Evolutionary conservation across 2,329 filamentous ascomycete species (phyloP).

Genomic region (Sclerotinia trifoliorum): DNA sequence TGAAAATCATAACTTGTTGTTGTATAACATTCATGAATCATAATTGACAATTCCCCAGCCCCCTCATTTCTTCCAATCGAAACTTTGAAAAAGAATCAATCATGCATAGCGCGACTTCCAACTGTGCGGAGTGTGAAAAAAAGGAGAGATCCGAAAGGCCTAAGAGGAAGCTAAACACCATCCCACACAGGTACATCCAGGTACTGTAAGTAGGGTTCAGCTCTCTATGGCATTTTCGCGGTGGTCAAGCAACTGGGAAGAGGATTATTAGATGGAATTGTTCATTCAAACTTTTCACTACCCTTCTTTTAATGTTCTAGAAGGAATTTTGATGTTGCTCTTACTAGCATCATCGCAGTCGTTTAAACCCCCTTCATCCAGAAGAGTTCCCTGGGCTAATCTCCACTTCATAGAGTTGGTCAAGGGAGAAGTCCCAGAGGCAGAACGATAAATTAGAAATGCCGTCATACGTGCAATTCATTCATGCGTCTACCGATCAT

Average conservation of each 20-base stretch:
- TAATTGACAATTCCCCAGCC: constrained; percentile 15
- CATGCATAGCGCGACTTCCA: constrained; percentile 7
- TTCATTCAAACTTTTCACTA: constrained; percentile 4
- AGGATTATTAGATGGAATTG: neutral
- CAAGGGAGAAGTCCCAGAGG: neutral
- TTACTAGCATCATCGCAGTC: constrained; percentile 9
- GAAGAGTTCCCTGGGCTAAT: constrained; percentile 4
- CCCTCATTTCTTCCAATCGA: constrained; percentile 15
- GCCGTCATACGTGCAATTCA: constrained; percentile 33
- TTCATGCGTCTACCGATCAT: constrained; percentile 24
- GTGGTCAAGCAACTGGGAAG: neutral
- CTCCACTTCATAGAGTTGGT: constrained; percentile 14
- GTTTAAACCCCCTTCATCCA: constrained; percentile 7
- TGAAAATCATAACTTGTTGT: constrained; percentile 1
- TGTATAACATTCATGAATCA: constrained; percentile 8
- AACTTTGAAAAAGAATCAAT: neutral
- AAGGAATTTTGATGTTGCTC: constrained; percentile 1
- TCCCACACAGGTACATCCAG: constrained; percentile 16
- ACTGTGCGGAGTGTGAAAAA: neutral
- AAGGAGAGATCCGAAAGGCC: neutral
- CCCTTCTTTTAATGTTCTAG: constrained; percentile 8
- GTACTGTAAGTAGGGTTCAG: constrained; percentile 15
- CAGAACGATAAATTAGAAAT: constrained; percentile 25
- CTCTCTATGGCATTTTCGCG: neutral
- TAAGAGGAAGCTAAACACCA: constrained; percentile 6